Evolutionary conservation across 108 stramenopile genomes (phyloP), one percentile per base, ranked within the genome.

Genomic region (Skeletonema potamos): DNA sequence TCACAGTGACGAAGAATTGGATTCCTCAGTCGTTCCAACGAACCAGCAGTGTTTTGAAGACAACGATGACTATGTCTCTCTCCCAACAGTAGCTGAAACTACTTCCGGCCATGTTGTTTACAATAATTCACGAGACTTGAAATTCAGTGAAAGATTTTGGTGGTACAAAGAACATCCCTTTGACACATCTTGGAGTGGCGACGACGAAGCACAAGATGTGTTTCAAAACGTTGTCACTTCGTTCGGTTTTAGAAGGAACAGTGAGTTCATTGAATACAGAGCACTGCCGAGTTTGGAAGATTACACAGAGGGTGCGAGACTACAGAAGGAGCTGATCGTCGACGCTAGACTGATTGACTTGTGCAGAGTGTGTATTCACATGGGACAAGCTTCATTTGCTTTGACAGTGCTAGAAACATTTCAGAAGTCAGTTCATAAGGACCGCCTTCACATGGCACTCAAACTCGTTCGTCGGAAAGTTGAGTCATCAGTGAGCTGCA

Each of bases 351-450:
- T 64, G 26, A 33, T 80, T 27, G 79, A 80, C 59, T 62, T 80
- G 32, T 80, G 44, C 11, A 66, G 72, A 27, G 46, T 68, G 32
- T 68, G 66, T 34, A 41, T 73, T 41, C 79, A 80, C 29, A 69
- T 80, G 72, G 79, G 79, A 9, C 79, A 58, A 11, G 72, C 55
- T 51, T 68, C 79, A 34, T 56, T 73, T 27, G 72, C 63, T 29
- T 54, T 80, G 37, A 26, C 32, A 11, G 56, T 68, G 17, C 15
- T 73, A 59, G 32, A 34, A 1, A 59, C 33, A 0, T 30, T 12
- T 59, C 58, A 71, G 4, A 28, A 17, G 29, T 15, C 54, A 68
- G 15, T n/a, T 72, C 28, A 15, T 41, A 18, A 13, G 13, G 24
- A 62, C 61, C 17, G 36, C 36, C 13, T 54, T 18, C 22, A 72